Percentiles rank a stretch among this genome's conserved stretches.
Evolutionary conservation across 1,284 basidiomycete species (phyloP).

Genomic region (Termitomyces sp.): DNA sequence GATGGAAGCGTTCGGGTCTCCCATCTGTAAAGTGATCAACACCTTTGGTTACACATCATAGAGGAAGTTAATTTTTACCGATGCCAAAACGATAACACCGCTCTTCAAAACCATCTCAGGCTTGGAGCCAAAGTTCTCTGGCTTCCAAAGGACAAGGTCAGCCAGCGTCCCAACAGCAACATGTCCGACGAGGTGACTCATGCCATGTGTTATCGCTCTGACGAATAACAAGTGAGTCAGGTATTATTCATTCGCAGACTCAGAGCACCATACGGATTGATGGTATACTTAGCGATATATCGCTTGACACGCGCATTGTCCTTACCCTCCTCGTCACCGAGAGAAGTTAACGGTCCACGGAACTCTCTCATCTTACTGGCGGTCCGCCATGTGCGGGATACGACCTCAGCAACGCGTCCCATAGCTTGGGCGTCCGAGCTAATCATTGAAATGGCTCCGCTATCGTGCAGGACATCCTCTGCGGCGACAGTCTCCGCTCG

Average conservation of each 20-base stretch:
- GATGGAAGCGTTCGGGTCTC: conserved; percentile 86
- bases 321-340: conserved; percentile 61
- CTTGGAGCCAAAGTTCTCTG: conserved; percentile 80
- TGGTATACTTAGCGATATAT: conserved; percentile 95
- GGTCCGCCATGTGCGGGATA: conserved; percentile 92
- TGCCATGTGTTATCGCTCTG: conserved; percentile 92
- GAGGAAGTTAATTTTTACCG: background rate
- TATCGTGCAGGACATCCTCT: conserved; percentile 95
- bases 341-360: conserved; percentile 59
- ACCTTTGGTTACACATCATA: background rate
- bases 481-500: conserved; percentile 96
- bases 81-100: background rate
- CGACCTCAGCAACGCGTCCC: conserved; percentile 96
- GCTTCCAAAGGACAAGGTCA: conserved; percentile 93
- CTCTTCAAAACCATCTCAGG: conserved; percentile 5
- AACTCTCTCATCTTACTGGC: conserved; percentile 91
- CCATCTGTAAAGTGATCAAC: conserved; percentile 52
- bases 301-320: conserved; percentile 98
- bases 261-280: conserved; percentile 77
- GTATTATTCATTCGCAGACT: background rate
- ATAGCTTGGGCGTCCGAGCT: conserved; percentile 96
- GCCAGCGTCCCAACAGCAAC: conserved; percentile 82
- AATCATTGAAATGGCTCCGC: conserved; percentile 94
- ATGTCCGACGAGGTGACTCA: conserved; percentile 84
- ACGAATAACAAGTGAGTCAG: background rate